phyloP scores from a whole-genome alignment of 2,329 filamentous ascomycete species.

The Coniochaeta sp. region DNA sequence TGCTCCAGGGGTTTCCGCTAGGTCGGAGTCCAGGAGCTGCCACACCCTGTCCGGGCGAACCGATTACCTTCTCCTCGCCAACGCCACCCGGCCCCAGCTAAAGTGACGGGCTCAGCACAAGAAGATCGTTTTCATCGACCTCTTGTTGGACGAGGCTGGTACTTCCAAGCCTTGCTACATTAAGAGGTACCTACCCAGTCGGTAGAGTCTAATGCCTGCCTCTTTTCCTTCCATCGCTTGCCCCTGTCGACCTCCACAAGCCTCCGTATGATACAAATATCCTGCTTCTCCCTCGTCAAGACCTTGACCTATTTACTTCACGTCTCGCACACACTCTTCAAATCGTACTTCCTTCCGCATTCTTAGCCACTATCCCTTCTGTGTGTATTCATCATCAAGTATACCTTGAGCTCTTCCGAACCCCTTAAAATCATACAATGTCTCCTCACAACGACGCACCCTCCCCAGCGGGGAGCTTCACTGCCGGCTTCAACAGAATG shows the following conservation, averaged over 20 bases:
- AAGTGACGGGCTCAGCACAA: not conserved
- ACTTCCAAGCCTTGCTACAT: not conserved
- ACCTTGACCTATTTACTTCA: not conserved
- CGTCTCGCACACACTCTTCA: not conserved
- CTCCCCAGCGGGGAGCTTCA: slow-evolving; percentile 36
- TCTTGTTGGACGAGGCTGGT: not conserved
- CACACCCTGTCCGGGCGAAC: not conserved
- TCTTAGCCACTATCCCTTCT: not conserved
- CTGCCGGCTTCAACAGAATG: slow-evolving; percentile 30
- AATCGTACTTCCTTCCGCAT: not conserved
- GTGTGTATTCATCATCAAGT: not conserved
- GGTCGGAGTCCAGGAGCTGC: not conserved
- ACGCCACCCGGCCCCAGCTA: not conserved
- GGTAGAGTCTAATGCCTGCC: not conserved
- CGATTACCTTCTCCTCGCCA: not conserved
- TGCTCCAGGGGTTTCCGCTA: not conserved
- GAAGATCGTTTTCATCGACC: not conserved
- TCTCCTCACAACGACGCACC: slow-evolving; percentile 38
- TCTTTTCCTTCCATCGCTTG: not conserved
- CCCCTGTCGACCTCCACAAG: not conserved
- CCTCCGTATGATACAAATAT: not conserved
- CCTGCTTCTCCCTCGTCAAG: not conserved
- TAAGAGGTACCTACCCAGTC: not conserved
- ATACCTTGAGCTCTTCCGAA: not conserved
- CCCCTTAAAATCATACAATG: slow-evolving; percentile 21